Conservation (phyloP, 1,284 basidiomycete species). For the Wallemia ichthyophaga region DNA sequence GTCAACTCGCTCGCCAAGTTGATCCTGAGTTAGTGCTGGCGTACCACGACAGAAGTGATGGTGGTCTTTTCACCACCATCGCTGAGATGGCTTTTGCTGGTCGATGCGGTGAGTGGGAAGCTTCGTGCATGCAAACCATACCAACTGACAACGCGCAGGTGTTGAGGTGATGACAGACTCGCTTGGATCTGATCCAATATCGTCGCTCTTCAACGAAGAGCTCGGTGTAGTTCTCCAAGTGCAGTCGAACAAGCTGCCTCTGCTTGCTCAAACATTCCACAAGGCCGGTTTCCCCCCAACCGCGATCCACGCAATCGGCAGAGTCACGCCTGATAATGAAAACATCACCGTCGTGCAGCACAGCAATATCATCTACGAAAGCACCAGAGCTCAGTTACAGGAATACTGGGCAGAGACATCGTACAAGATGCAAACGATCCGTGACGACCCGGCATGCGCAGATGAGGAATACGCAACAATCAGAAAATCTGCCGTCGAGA, state of each 20-base stretch:
- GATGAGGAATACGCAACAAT: constrained; percentile 61
- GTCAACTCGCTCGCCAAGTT: constrained; percentile 31
- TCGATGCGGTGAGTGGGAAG: constrained; percentile 13
- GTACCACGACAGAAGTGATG: constrained; percentile 94
- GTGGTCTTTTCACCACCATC: constrained; percentile 67
- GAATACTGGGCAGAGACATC: constrained; percentile 79
- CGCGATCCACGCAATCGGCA: constrained; percentile 44
- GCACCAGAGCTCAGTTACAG: constrained; percentile 43
- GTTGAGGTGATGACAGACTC: constrained; percentile 33
- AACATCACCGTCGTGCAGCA: constrained; percentile 28
- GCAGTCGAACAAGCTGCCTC: constrained; percentile 26
- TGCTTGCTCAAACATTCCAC: constrained; percentile 32
- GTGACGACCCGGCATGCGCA: constrained; percentile 53
- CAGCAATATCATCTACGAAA: constrained; percentile 28
- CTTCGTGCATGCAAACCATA: too few species aligned
- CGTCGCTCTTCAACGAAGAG: constrained; percentile 80
- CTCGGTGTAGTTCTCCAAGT: constrained; percentile 80
- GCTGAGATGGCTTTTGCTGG: constrained; percentile 95
- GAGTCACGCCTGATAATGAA: constrained; percentile 23
- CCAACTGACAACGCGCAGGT: constrained; percentile 25
- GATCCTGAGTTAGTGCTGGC: constrained; percentile 44
- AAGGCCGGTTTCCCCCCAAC: constrained; percentile 37
- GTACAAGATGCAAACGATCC: constrained; percentile 59
- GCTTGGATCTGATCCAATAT: constrained; percentile 25
- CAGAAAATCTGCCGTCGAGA: constrained; percentile 21